Conservation (phyloP, 164 flowering plant genomes). For the Santalum album region DNA sequence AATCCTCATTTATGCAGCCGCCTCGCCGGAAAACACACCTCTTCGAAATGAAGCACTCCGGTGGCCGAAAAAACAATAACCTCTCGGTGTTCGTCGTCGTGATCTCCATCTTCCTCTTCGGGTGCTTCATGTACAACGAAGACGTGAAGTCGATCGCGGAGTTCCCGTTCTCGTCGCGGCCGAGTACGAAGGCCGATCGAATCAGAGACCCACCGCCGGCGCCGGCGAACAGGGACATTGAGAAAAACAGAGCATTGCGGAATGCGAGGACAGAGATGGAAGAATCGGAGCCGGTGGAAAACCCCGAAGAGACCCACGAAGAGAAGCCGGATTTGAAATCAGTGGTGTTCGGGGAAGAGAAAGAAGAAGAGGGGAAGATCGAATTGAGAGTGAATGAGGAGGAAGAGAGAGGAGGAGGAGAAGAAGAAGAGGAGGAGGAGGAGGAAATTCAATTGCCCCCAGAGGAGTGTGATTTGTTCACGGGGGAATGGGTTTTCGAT, state of each 20-base stretch:
- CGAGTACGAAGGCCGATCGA: constrained; percentile 20
- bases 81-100: constrained; percentile 65
- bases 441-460: constrained; percentile 50
- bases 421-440: constrained; percentile 27
- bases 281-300: constrained; percentile 24
- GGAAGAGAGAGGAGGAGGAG: constrained; percentile 12
- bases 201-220: constrained; percentile 12
- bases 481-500: constrained; percentile 82
- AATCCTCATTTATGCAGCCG: constrained; percentile 33
- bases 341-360: constrained; percentile 8
- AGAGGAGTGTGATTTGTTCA: constrained; percentile 73
- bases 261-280: constrained; percentile 23
- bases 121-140: constrained; percentile 89
- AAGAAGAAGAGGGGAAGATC: constrained; percentile 14
- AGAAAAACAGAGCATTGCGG: constrained; percentile 3
- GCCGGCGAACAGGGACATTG: constrained; percentile 7
- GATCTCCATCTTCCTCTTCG: constrained; percentile 67
- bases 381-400: constrained; percentile 11
- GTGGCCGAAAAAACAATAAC: constrained; percentile 44
- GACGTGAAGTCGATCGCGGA: constrained; percentile 89
- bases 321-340: constrained; percentile 15
- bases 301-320: constrained; percentile 8
- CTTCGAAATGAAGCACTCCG: constrained; percentile 49
- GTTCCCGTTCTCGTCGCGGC: constrained; percentile 69
- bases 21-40: constrained; percentile 43